These are phyloP conservation scores for Penicillium simplicissimum DNA, from an alignment of 495 filamentous ascomycete species.

Conservation along the genomic window DNA sequence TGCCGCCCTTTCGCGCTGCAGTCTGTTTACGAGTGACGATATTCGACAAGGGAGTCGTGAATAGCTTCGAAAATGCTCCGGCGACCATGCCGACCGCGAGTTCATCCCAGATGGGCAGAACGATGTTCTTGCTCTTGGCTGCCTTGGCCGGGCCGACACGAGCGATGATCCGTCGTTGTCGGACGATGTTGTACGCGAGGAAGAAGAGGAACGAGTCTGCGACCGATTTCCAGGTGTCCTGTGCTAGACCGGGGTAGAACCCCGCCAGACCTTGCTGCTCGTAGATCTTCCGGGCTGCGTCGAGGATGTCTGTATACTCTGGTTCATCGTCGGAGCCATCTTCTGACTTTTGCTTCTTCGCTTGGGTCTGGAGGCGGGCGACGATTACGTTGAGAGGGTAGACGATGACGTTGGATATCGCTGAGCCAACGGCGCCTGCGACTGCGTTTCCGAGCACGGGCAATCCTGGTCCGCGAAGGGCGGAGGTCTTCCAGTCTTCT, in stretches of 20 bases:
- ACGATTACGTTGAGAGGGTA: constrained; percentile 88
- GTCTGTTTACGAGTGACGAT: constrained; percentile 84
- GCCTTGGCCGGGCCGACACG: constrained; percentile 34
- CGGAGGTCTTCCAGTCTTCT: constrained; percentile 38
- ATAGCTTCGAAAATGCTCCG: constrained; percentile 72
- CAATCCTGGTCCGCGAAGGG: constrained; percentile 55
- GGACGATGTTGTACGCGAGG: constrained; percentile 73
- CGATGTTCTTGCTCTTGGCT: constrained; percentile 42
- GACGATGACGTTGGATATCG: constrained; percentile 74
- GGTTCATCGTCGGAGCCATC: constrained; percentile 40
- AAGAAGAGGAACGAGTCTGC: constrained; percentile 84
- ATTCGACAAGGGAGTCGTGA: constrained; percentile 81
- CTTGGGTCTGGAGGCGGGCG: constrained; percentile 81
- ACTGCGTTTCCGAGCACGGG: constrained; percentile 86
- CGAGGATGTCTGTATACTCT: constrained; percentile 59
- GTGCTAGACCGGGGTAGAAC: constrained; percentile 73
- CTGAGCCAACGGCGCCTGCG: constrained; percentile 75
- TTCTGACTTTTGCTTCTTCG: constrained; percentile 43
- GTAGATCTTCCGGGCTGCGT: constrained; percentile 75
- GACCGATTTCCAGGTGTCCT: constrained; percentile 72
- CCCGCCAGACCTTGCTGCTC: constrained; percentile 63
- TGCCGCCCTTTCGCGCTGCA: constrained; percentile 39
- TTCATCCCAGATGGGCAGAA: constrained; percentile 69
- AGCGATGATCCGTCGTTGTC: constrained; percentile 58
- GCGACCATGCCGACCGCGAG: constrained; percentile 75